Evolutionary conservation across 768 basidiomycete genomes (phyloP).

Genomic region (Rhodocollybia butyracea): DNA sequence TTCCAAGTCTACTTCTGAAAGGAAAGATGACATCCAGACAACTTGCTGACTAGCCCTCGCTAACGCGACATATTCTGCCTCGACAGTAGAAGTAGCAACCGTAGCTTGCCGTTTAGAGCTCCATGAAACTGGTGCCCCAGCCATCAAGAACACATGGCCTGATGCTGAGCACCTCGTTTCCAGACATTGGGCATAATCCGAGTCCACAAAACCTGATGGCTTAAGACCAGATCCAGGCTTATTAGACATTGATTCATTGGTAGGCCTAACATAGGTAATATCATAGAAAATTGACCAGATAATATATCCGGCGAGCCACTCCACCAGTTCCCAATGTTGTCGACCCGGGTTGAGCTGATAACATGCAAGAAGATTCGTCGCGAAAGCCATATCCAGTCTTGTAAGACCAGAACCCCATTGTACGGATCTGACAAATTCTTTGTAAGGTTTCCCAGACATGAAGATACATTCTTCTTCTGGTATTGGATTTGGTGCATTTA

Average conservation of each 20-base stretch:
- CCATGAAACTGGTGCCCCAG: neutral
- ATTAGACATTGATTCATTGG: neutral
- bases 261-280: neutral
- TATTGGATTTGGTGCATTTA: too few species aligned
- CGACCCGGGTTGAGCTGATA: neutral
- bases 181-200: neutral
- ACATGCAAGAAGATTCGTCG: neutral
- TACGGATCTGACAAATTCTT: neutral
- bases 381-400: neutral
- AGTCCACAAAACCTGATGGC: too few species aligned
- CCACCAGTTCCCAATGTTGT: too few species aligned
- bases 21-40: too few species aligned
- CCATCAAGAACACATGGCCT: neutral
- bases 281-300: neutral
- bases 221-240: too few species aligned
- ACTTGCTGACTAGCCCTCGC: neutral
- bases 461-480: neutral
- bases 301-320: neutral
- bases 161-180: neutral
- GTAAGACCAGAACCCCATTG: neutral
- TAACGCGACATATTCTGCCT: neutral
- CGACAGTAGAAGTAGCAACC: neutral
- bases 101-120: neutral
- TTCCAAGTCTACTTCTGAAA: neutral
- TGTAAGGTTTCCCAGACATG: neutral